Percentiles rank a stretch among this genome's conserved stretches.
These are phyloP conservation scores for Aurantiochytrium sp. DNA, from an alignment of 108 stramenopile genomes.

Conservation along the genomic window DNA sequence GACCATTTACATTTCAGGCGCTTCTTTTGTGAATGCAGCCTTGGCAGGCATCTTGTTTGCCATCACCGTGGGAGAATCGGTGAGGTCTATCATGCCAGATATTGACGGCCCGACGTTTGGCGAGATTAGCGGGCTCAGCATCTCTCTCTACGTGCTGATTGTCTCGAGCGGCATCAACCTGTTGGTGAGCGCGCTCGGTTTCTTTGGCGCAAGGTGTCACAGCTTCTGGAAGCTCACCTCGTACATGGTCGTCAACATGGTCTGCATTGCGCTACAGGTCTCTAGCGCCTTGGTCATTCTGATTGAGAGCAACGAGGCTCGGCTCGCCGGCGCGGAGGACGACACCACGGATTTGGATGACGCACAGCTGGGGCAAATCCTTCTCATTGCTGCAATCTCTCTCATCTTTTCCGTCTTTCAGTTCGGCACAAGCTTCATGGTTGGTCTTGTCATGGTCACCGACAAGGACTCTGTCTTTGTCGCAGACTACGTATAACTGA, in stretches of 20 bases:
- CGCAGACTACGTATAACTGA: background rate
- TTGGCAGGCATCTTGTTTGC: background rate
- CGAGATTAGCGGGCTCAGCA: background rate
- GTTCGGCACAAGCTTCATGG: background rate
- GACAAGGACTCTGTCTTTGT: background rate
- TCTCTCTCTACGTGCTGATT: background rate
- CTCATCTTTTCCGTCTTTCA: background rate
- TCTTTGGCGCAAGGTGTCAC: background rate
- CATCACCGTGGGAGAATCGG: background rate
- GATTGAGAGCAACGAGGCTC: background rate
- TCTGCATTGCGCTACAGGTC: background rate
- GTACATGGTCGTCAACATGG: background rate
- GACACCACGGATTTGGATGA: background rate
- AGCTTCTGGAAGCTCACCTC: background rate
- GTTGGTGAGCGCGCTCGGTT: background rate
- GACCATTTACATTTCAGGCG: background rate
- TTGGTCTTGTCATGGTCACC: background rate
- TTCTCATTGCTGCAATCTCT: background rate
- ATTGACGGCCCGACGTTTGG: background rate
- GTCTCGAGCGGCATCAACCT: background rate
- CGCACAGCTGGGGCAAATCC: background rate
- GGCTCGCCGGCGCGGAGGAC: background rate
- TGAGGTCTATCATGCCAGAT: background rate
- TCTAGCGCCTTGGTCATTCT: background rate
- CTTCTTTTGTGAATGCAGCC: background rate